These are phyloP conservation scores for Leccinum imitatum DNA, from an alignment of 768 basidiomycete species.

Conservation along the genomic window DNA sequence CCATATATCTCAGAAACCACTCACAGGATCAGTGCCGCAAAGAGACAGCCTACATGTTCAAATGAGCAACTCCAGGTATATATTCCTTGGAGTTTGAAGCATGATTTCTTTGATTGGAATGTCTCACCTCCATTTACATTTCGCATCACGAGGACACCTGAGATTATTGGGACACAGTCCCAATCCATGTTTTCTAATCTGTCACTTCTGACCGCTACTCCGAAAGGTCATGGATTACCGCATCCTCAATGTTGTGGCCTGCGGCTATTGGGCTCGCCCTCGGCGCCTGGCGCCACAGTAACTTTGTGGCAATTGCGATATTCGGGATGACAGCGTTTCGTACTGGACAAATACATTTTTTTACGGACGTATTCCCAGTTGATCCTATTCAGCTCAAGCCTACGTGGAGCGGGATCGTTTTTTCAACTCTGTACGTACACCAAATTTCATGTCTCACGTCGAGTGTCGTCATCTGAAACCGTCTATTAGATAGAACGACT, in stretches of 20 bases:
- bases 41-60: background rate
- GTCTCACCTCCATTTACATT: background rate
- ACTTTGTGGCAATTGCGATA: background rate
- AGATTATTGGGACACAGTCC: background rate
- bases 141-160: background rate
- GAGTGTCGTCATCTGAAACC: constrained; percentile 5
- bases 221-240: background rate
- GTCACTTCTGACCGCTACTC: background rate
- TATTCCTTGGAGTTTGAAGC: background rate
- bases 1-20: background rate
- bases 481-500: background rate
- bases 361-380: background rate
- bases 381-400: background rate
- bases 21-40: background rate
- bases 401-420: background rate
- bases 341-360: background rate
- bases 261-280: background rate
- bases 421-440: background rate
- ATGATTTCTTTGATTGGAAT: background rate
- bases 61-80: background rate
- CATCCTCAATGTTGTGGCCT: background rate
- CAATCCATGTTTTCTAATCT: background rate
- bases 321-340: background rate
- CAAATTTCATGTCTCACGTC: constrained; percentile 5
- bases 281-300: background rate